Base-by-base conservation (phyloP, 192 early-diverging fungal genomes). In the Dimargaris cristalligena region DNA sequence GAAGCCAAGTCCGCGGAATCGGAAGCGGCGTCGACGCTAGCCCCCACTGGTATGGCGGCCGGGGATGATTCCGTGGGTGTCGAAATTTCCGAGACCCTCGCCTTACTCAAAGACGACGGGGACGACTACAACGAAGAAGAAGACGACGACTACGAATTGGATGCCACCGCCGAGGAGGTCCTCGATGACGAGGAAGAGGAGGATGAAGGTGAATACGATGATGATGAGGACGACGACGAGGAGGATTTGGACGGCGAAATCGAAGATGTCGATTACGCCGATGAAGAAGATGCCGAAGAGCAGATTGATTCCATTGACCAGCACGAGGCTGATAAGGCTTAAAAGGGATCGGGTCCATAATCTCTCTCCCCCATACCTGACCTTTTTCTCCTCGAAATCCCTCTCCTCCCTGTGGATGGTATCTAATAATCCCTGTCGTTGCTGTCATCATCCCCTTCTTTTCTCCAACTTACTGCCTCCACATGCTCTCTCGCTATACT, bases 41-140 rank as follows among this genome's bases (percentile, higher is more conserved):
- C 50, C 30, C 14, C 30, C 23, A 52, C 38, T 16, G 16, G 8
- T 16, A 41, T n/a, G n/a, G n/a, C n/a, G n/a, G n/a, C 38, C 38
- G 16, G 8, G 6, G 38, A 16, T 41, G 38, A 41, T 6, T 10
- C 38, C 38, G 16, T 41, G 38, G 38, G 38, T 16, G 38, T 6
- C 38, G 8, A 48, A n/a, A 25, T n/a, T 22, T n/a, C 13, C 47
- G 10, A n/a, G 10, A 48, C 47, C 4, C 20, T 48, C 20, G 47
- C 9, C 4, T 22, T 48, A 4, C 14, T 48, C 23, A 14, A 48
- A n/a, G 23, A 56, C 31, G 32, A 56, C 34, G 54, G 31, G n/a
- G n/a, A n/a, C 14, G 54, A 56, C 4, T 56, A 56, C 23, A 29
- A 56, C 54, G 54, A 56, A 33, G 54, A 56, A 14, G 54, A 56